These are phyloP conservation scores for Trichoderma sp. DNA, from an alignment of 2,329 filamentous ascomycete species.

Conservation along the genomic window DNA sequence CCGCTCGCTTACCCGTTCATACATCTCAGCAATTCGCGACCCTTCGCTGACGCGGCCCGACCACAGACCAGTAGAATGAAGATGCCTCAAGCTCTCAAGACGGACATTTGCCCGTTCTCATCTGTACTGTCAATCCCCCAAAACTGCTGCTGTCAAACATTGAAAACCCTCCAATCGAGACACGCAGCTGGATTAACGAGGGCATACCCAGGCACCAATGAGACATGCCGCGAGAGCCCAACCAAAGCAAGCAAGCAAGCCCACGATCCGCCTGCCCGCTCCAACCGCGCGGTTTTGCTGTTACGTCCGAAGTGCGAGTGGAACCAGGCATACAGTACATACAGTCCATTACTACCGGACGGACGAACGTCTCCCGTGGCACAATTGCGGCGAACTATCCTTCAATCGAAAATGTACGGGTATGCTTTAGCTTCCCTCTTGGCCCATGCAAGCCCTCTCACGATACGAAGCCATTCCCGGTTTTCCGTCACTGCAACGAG, in stretches of 20 bases:
- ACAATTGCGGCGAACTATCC: slow-evolving; percentile 1
- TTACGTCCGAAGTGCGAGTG: slow-evolving; percentile 27
- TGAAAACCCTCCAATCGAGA: too few species aligned
- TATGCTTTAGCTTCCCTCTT: neutral
- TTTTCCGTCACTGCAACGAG: neutral
- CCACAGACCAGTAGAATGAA: neutral
- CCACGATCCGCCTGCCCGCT: slow-evolving; percentile 16
- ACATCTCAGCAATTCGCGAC: neutral
- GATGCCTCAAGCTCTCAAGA: neutral
- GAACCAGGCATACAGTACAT: neutral
- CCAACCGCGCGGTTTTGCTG: slow-evolving; percentile 16
- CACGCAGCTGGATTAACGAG: too few species aligned
- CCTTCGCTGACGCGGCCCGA: neutral
- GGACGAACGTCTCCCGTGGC: neutral
- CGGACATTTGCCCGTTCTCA: slow-evolving; percentile 4
- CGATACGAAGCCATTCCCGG: neutral
- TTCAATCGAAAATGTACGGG: neutral
- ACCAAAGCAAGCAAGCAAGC: neutral
- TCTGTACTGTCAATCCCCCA: too few species aligned
- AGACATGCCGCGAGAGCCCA: neutral
- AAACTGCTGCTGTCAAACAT: too few species aligned
- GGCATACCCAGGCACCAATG: too few species aligned
- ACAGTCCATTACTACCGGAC: too few species aligned
- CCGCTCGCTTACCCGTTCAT: slow-evolving; percentile 7
- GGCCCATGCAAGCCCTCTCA: neutral